Conservation (phyloP, 805 yeast species). For the Candida chauliodis region DNA sequence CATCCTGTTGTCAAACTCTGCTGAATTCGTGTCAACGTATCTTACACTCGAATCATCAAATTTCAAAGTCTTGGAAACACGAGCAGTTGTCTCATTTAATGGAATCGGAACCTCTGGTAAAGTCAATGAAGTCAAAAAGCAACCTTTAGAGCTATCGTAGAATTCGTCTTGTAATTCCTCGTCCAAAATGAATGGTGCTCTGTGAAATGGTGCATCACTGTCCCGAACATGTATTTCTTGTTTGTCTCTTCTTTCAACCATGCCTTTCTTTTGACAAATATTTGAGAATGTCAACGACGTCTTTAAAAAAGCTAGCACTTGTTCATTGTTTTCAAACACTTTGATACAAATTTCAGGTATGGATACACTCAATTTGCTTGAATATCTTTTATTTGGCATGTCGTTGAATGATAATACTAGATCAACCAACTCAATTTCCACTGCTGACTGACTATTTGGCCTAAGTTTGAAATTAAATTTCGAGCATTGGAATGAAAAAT, state of each 20-base stretch:
- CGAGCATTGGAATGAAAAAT: constrained; percentile 55
- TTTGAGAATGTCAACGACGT: constrained; percentile 62
- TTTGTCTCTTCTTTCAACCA: constrained; percentile 38
- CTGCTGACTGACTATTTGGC: constrained; percentile 1
- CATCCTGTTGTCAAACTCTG: constrained; percentile 5
- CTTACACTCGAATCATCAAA: background rate
- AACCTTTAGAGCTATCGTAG: constrained; percentile 49
- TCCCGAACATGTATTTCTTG: constrained; percentile 65
- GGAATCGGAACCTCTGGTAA: constrained; percentile 47
- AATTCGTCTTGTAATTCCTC: constrained; percentile 42
- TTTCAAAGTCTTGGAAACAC: background rate
- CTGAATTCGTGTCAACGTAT: background rate
- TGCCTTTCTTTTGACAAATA: constrained; percentile 52
- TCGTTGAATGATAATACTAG: constrained; percentile 55
- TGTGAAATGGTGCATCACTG: constrained; percentile 81
- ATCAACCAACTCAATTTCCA: constrained; percentile 17
- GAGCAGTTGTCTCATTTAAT: constrained; percentile 4
- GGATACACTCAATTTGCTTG: constrained; percentile 47
- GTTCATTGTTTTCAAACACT: constrained; percentile 15
- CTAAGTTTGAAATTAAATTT: constrained; percentile 39
- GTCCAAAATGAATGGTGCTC: constrained; percentile 69
- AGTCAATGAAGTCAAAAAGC: constrained; percentile 57
- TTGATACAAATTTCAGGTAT: constrained; percentile 45
- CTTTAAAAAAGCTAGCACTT: constrained; percentile 37
- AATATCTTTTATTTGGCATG: constrained; percentile 63